Base-by-base conservation (phyloP, 2,329 filamentous ascomycete species). In the Arthroderma uncinatum region DNA sequence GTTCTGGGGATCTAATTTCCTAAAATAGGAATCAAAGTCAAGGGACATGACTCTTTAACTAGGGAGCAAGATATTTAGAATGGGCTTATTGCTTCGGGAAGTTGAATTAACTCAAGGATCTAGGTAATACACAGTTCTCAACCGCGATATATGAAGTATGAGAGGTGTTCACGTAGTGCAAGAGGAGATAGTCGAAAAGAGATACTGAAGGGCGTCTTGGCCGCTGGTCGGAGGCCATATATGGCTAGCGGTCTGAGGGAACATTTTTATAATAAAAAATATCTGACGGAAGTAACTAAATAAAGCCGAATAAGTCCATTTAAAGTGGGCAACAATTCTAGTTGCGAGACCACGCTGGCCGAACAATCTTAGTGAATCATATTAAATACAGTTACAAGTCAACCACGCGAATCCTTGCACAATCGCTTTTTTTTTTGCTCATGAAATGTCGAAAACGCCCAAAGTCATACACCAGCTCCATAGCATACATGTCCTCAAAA, bases 1-100 rank as follows among this genome's bases (percentile, higher is more conserved):
- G 34, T 50, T 23, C 19, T 19, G 21, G 36, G 44, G 57, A 14
- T 37, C 44, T 14, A 53, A 19, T 28, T 55, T n/a, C 44, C 12
- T 47, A 34, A 57, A 57, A 14, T 57, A 57, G 14, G 55, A 48
- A 23, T 57, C 48, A 19, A 57, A 53, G 44, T 53, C 34, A 30
- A 57, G 53, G 7, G 47, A 53, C 55, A 57, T 57, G 2, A 1
- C 21, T 47, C 40, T 28, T 56, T 19, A 25, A 12, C 16, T 12
- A 21, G 25, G 14, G 19, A 10, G 21, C 6, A 2, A 23, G 19
- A 12, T 19, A 12, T 23, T 44, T 44, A 16, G 5, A 8, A 2
- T 9, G 12, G 2, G 2, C 12, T 10, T 36, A 14, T 14, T 12
- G 34, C 34, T 30, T 30, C 7, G n/a, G n/a, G n/a, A n/a, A n/a